phyloP scores from a whole-genome alignment of 345 rosid genomes.

The Viola odorata region DNA sequence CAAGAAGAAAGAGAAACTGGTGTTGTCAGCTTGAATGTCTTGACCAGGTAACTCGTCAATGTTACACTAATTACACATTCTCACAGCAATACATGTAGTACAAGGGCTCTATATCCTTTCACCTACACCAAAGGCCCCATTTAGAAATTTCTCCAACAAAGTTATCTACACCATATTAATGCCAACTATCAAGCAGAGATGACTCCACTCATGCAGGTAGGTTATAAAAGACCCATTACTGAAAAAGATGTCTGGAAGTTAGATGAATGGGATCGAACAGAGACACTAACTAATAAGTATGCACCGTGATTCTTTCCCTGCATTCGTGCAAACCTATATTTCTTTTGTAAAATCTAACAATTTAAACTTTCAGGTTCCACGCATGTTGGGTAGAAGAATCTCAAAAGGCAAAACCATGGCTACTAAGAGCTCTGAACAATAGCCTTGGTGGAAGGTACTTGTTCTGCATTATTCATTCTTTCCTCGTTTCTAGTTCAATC shows the following conservation, averaged over 20 bases:
- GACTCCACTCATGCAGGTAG: slow-evolving; percentile 83
- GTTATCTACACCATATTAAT: too few species aligned
- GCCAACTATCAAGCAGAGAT: too few species aligned
- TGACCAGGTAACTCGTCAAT: slow-evolving; percentile 50
- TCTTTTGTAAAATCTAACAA: neutral
- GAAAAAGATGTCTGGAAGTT: slow-evolving; percentile 95
- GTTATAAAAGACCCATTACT: slow-evolving; percentile 71
- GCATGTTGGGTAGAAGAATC: slow-evolving; percentile 80
- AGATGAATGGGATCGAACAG: slow-evolving; percentile 91
- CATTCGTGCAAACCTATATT: neutral
- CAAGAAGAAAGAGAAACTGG: slow-evolving; percentile 98
- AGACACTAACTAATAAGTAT: slow-evolving; percentile 45
- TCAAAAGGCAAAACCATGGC: slow-evolving; percentile 70
- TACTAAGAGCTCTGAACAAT: slow-evolving; percentile 63
- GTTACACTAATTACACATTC: too few species aligned
- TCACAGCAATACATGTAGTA: too few species aligned
- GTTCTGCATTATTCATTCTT: neutral
- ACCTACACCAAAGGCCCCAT: too few species aligned
- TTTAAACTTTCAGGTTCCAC: slow-evolving; percentile 52
- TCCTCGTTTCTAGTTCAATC: too few species aligned
- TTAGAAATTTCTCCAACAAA: too few species aligned
- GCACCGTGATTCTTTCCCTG: slow-evolving; percentile 5
- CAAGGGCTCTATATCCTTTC: too few species aligned
- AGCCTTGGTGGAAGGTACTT: slow-evolving; percentile 85
- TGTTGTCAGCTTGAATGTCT: slow-evolving; percentile 71